Conservation (phyloP, 1,284 basidiomycete species). For the Ceratorhiza oryzae-sativae region DNA sequence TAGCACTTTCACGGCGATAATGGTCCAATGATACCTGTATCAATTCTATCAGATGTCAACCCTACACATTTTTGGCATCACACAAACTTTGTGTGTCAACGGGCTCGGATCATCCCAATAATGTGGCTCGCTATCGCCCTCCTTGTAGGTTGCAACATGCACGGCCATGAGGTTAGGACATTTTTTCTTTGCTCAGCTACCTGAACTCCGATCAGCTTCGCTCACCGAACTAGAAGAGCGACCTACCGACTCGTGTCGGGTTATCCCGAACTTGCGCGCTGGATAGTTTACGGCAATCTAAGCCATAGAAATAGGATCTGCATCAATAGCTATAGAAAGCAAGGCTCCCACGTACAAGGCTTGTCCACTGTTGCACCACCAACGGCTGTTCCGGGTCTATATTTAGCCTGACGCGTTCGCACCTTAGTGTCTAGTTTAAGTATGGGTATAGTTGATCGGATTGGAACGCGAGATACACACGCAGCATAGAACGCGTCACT, state of each 20-base stretch:
- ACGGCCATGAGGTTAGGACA: constrained; percentile 87
- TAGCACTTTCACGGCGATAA: constrained; percentile 89
- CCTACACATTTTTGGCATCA: constrained; percentile 2
- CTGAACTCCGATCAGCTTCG: constrained; percentile 41
- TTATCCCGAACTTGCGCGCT: constrained; percentile 89
- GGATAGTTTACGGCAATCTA: constrained; percentile 95
- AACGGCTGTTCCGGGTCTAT: constrained; percentile 66
- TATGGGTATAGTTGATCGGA: neutral
- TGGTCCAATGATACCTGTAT: constrained; percentile 89
- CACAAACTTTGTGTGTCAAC: constrained; percentile 87
- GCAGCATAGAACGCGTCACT: constrained; percentile 93
- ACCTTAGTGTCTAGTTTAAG: neutral
- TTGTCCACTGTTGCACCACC: constrained; percentile 93
- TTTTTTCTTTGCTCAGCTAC: constrained; percentile 81
- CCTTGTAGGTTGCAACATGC: constrained; percentile 94
- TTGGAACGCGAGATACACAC: constrained; percentile 79
- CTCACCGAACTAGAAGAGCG: no score
- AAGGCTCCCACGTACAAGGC: constrained; percentile 48
- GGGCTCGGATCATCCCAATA: constrained; percentile 90
- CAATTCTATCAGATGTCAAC: neutral
- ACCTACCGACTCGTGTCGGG: constrained; percentile 69
- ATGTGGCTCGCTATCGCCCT: constrained; percentile 85
- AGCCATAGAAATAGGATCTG: neutral
- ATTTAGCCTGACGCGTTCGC: constrained; percentile 43
- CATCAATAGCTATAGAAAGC: neutral